phyloP scores from a whole-genome alignment of 2,329 filamentous ascomycete species.

The Lachnellula occidentalis region DNA sequence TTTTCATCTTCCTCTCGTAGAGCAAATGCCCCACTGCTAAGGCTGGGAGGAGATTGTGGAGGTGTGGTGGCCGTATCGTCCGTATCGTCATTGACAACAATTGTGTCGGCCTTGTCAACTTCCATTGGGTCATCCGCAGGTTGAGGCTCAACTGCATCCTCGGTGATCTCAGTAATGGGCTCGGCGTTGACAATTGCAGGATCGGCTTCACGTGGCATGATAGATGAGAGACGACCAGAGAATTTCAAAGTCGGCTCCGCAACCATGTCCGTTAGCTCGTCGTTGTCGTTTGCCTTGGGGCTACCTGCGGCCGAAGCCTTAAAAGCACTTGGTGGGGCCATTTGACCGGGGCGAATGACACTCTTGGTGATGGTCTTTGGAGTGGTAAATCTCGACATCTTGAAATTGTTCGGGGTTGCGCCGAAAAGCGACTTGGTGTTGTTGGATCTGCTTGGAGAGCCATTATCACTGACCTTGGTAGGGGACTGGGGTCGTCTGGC shows the following conservation, averaged over 20 bases:
- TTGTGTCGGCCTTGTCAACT: neutral
- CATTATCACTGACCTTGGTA: slow-evolving; percentile 26
- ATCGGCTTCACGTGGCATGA: slow-evolving; percentile 33
- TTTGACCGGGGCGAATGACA: slow-evolving; percentile 18
- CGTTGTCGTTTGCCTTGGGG: neutral
- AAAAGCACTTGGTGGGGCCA: slow-evolving; percentile 17
- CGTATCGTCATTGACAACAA: slow-evolving; percentile 10
- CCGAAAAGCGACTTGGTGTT: slow-evolving; percentile 14
- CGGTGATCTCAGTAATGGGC: slow-evolving; percentile 14
- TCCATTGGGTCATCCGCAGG: slow-evolving; percentile 9
- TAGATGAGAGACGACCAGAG: slow-evolving; percentile 35
- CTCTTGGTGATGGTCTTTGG: slow-evolving; percentile 26
- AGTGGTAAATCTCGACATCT: slow-evolving; percentile 28
- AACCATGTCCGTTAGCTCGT: neutral
- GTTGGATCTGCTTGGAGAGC: slow-evolving; percentile 25
- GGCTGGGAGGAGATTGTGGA: slow-evolving; percentile 18
- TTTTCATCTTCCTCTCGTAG: slow-evolving; percentile 45
- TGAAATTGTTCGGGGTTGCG: slow-evolving; percentile 27
- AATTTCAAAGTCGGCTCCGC: slow-evolving; percentile 26
- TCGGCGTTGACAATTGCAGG: slow-evolving; percentile 17
- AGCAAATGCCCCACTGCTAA: slow-evolving; percentile 30
- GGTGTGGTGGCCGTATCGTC: slow-evolving; percentile 13
- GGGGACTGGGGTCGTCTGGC: slow-evolving; percentile 30
- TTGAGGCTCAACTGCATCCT: slow-evolving; percentile 5
- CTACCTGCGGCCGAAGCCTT: slow-evolving; percentile 5